These are phyloP conservation scores for Rugiboletus extremiorientalis DNA, from an alignment of 1,284 basidiomycete species.

Conservation along the genomic window DNA sequence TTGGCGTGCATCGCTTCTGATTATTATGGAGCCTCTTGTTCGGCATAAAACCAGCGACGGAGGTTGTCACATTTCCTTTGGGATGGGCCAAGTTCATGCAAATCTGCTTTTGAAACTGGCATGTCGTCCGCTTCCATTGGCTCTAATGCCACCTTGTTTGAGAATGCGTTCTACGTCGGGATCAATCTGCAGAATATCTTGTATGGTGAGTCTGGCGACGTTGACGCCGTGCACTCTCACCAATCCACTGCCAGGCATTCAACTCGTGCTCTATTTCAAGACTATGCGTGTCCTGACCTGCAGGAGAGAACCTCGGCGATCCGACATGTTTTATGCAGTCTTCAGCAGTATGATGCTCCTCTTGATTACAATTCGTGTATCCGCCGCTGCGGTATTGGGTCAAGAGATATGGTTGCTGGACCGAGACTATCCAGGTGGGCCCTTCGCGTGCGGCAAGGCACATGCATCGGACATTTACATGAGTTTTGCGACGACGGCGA, in stretches of 20 bases:
- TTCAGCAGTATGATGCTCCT: slow-evolving; percentile 14
- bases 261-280: slow-evolving; percentile 12
- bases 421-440: slow-evolving; percentile 8
- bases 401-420: slow-evolving; percentile 7
- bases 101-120: not conserved
- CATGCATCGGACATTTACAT: not conserved
- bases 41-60: not conserved
- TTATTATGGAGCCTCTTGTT: not conserved
- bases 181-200: slow-evolving; percentile 8
- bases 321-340: slow-evolving; percentile 7
- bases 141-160: not conserved
- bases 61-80: too few species aligned
- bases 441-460: not conserved
- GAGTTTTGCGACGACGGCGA: not conserved
- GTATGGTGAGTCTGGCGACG: not conserved
- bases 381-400: not conserved
- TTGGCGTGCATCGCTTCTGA: too few species aligned
- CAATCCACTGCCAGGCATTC: slow-evolving; percentile 1
- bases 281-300: slow-evolving; percentile 5
- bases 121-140: not conserved
- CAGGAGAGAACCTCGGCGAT: not conserved
- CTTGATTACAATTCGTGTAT: slow-evolving; percentile 5
- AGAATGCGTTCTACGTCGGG: slow-evolving; percentile 4
- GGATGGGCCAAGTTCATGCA: too few species aligned
- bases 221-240: not conserved